Percentiles rank a stretch among this genome's conserved stretches.
phyloP scores from a whole-genome alignment of 306 rosid genomes.

The Cercis canadensis region DNA sequence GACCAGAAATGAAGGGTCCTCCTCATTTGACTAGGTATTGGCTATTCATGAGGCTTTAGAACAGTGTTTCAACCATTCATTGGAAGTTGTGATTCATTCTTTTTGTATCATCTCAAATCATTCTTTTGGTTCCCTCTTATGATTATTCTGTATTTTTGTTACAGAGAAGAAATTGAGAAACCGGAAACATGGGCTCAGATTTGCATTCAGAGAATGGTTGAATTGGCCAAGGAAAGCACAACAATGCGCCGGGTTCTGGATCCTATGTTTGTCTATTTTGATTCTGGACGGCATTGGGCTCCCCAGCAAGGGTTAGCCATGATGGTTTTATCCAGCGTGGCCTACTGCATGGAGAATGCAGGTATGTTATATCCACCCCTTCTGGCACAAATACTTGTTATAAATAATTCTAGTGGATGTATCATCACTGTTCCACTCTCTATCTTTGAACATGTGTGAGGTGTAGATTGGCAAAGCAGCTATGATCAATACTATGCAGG shows the following conservation, averaged over 20 bases:
- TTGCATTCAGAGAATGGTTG: constrained; percentile 90
- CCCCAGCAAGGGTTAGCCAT: constrained; percentile 79
- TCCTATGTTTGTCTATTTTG: constrained; percentile 88
- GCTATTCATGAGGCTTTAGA: constrained; percentile 25
- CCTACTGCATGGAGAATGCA: constrained; percentile 73
- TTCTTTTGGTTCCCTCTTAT: constrained; percentile 12
- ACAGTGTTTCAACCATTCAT: constrained; percentile 4
- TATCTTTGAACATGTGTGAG: not conserved
- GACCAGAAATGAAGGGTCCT: constrained; percentile 84
- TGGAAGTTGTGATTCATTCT: not conserved
- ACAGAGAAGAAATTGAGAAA: constrained; percentile 83
- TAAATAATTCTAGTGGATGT: not conserved
- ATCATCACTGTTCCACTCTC: constrained; percentile 9
- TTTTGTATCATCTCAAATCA: not conserved
- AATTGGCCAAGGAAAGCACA: constrained; percentile 88
- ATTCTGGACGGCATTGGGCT: constrained; percentile 78
- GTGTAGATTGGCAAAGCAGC: constrained; percentile 14
- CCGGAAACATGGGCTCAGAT: constrained; percentile 93
- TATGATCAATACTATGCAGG: not conserved
- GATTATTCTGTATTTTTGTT: constrained; percentile 22
- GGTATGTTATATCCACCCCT: constrained; percentile 48
- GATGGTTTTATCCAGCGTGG: constrained; percentile 80
- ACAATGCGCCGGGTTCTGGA: constrained; percentile 90
- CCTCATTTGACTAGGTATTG: constrained; percentile 67
- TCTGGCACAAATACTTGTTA: constrained; percentile 2